These are phyloP conservation scores for Ceratobasidium sp. DNA, from an alignment of 1,284 basidiomycete genomes.

Conservation along the genomic window DNA sequence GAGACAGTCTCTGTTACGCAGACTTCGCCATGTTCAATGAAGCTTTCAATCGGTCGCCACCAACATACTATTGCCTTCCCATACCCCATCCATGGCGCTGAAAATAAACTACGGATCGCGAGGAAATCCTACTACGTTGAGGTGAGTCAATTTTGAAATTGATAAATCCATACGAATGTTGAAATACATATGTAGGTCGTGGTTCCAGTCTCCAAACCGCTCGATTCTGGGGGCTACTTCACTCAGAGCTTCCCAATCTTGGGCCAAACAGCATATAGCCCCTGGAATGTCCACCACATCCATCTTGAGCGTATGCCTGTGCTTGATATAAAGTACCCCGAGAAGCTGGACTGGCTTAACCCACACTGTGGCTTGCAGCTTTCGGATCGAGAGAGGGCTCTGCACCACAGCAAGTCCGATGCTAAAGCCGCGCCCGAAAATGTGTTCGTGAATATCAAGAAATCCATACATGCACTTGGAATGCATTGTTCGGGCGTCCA, in stretches of 20 bases:
- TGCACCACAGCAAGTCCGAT: neutral
- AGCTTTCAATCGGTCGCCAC: constrained; percentile 7
- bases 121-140: constrained; percentile 36
- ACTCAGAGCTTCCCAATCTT: neutral
- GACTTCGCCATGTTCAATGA: constrained; percentile 24
- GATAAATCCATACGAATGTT: neutral
- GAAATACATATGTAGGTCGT: neutral
- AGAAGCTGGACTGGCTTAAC: constrained; percentile 10
- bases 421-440: neutral
- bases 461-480: constrained; percentile 9
- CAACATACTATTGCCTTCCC: constrained; percentile 13
- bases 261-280: neutral
- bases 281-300: constrained; percentile 30
- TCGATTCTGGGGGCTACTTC: constrained; percentile 11
- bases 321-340: neutral
- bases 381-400: constrained; percentile 8
- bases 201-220: constrained; percentile 3
- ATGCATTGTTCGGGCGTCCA: neutral
- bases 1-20: neutral
- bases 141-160: constrained; percentile 2
- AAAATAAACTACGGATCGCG: constrained; percentile 14
- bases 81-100: constrained; percentile 8
- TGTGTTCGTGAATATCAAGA: constrained; percentile 1
- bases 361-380: neutral
- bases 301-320: neutral